Conservation (phyloP, 306 rosid species). For the Rosa multiflora region DNA sequence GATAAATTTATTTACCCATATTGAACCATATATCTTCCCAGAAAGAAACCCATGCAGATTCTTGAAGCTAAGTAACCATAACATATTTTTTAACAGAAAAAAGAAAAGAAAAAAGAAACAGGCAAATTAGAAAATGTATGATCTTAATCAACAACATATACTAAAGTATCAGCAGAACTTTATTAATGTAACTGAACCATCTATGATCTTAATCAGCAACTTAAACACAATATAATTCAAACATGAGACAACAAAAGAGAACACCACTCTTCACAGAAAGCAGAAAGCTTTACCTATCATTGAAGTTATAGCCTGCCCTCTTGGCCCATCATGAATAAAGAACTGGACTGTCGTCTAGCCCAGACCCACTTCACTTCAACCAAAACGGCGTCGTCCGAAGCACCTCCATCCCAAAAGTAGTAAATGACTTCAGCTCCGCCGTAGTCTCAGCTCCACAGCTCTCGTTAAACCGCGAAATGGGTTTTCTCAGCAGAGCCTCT, state of each 20-base stretch:
- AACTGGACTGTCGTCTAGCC: not conserved
- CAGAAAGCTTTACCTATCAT: too few relatives aligned
- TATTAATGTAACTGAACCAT: not conserved
- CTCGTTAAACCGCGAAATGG: constrained; percentile 64
- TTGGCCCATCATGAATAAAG: not conserved
- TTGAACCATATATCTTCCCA: too few relatives aligned
- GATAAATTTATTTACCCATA: too few relatives aligned
- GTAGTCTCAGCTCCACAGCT: constrained; percentile 2
- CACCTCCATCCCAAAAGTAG: not conserved
- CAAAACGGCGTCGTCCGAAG: not conserved
- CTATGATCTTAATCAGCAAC: not conserved
- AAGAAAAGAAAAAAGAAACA: not conserved
- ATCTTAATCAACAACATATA: not conserved
- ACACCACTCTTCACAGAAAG: not conserved
- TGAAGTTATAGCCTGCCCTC: not conserved
- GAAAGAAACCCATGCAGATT: too few relatives aligned
- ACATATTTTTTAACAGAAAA: too few relatives aligned
- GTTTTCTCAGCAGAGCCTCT: constrained; percentile 60
- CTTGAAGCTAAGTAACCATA: too few relatives aligned
- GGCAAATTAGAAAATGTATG: not conserved
- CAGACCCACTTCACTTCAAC: not conserved
- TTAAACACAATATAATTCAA: not conserved
- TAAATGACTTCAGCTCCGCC: not conserved
- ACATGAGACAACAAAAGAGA: not conserved
- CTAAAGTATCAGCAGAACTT: not conserved